A percentile compares a stretch with the other conserved stretches of the same genome.
phyloP scores from a whole-genome alignment of 2,329 filamentous ascomycete species.

The Cordyceps militaris region DNA sequence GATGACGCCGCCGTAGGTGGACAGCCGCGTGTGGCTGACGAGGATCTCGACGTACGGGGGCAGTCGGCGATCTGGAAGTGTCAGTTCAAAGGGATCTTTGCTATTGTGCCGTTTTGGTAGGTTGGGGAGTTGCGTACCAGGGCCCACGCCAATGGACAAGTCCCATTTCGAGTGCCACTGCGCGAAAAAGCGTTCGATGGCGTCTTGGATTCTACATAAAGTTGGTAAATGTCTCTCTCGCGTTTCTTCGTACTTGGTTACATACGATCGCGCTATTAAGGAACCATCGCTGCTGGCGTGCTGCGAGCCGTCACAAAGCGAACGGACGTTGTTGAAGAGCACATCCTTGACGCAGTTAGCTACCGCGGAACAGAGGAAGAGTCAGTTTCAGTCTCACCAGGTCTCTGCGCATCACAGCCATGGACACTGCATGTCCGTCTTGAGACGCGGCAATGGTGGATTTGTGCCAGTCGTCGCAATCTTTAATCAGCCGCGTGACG shows the following conservation, averaged over 20 bases:
- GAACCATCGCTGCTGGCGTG: slow-evolving; percentile 42
- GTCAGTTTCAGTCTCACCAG: slow-evolving; percentile 36
- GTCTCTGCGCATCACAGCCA: slow-evolving; percentile 62
- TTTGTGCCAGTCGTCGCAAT: slow-evolving; percentile 63
- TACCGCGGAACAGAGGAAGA: background rate
- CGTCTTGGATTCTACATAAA: slow-evolving; percentile 41
- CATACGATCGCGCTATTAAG: slow-evolving; percentile 46
- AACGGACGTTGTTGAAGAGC: slow-evolving; percentile 50
- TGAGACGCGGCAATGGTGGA: slow-evolving; percentile 56
- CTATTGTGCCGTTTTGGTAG: background rate
- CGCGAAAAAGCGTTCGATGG: slow-evolving; percentile 59
- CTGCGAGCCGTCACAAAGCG: slow-evolving; percentile 52
- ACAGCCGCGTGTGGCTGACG: slow-evolving; percentile 64
- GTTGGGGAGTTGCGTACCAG: slow-evolving; percentile 29
- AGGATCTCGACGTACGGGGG: slow-evolving; percentile 71
- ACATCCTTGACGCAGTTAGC: slow-evolving; percentile 34
- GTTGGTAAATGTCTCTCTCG: slow-evolving; percentile 16
- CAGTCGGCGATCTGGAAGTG: slow-evolving; percentile 42
- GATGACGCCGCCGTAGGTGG: slow-evolving; percentile 68
- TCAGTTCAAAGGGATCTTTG: background rate
- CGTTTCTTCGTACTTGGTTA: background rate
- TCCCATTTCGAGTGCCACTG: slow-evolving; percentile 60
- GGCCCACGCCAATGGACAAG: slow-evolving; percentile 46
- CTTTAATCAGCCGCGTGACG: slow-evolving; percentile 56
- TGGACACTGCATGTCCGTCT: slow-evolving; percentile 65